Evolutionary conservation across 1,284 basidiomycete genomes (phyloP), one percentile per base, ranked within the genome.

Genomic region (Trametes sp.): DNA sequence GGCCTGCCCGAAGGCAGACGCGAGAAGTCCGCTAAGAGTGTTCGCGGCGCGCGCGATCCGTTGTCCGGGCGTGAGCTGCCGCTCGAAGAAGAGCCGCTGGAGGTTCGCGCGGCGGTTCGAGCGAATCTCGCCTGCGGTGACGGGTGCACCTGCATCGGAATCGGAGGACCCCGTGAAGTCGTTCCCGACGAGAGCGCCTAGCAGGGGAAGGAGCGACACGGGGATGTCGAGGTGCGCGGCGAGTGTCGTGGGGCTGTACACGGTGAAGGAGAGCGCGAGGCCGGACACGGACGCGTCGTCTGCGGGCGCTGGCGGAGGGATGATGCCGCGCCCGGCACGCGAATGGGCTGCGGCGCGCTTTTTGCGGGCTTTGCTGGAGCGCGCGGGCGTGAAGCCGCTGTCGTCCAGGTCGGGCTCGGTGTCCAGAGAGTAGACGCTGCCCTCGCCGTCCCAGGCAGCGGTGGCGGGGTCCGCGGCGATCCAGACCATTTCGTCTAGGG

Each of bases 141-240:
- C 58, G 1, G 61, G 61, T 1, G 63, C 44, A 5, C 67, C 69
- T 33, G 77, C 77, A 57, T 68, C 68, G 16, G n/a, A n/a, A n/a
- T 66, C 65, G 13, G 64, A 65, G 75, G 77, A 44, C 77, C 80
- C 67, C 74, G 82, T 71, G 71, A 89, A 94, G 75, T 97, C 95
- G 73, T 96, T 96, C 31, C 95, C 95, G 10, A 94, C 85, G 1
- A 97, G 79, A 2, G 93, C 89, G 11, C 90, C 93, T n/a, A 97
- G 81, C 11, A 97, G 82, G 1, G 95, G 94, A 21, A 97, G 84
- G 53, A 94, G 82, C 0, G 87, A 83, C 0, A 89, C 81, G 0
- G 85, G 81, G 54, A 92, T 76, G 19, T 80, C 76, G 31, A 85
- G 76, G 48, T 79, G 76, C 19, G 72, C 73, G 2, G 66, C 77